A percentile compares a stretch with the other conserved stretches of the same genome.
These are phyloP conservation scores for Periconia sp. DNA, from an alignment of 2,329 filamentous ascomycete genomes.

Conservation along the genomic window DNA sequence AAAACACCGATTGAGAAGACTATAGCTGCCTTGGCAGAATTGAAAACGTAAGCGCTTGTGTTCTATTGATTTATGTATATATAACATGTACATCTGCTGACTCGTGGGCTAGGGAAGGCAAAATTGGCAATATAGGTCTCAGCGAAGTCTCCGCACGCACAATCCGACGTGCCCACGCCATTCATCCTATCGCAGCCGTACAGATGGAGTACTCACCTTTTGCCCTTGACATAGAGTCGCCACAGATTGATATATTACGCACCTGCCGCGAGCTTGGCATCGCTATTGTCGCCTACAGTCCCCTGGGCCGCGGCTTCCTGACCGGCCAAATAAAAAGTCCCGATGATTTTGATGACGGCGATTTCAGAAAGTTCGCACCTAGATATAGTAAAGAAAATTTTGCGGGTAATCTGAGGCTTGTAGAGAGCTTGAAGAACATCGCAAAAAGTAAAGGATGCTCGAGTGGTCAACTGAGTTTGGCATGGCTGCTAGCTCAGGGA, in stretches of 20 bases:
- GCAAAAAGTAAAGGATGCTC: constrained; percentile 57
- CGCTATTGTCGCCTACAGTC: constrained; percentile 40
- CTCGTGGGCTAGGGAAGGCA: constrained; percentile 41
- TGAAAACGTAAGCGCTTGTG: constrained; percentile 10
- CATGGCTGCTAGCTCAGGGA: constrained; percentile 44
- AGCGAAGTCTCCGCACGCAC: constrained; percentile 49
- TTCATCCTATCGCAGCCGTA: constrained; percentile 52
- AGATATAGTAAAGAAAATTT: constrained; percentile 28
- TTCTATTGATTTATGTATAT: too few species aligned
- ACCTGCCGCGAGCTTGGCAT: constrained; percentile 48
- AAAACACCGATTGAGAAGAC: constrained; percentile 53
- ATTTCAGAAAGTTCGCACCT: constrained; percentile 15
- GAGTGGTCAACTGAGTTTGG: constrained; percentile 59
- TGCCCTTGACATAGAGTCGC: constrained; percentile 50
- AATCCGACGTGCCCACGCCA: constrained; percentile 52
- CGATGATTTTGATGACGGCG: constrained; percentile 50
- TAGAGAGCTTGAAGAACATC: constrained; percentile 25
- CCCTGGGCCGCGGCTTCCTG: constrained; percentile 36
- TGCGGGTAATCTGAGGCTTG: constrained; percentile 32
- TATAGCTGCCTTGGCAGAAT: constrained; percentile 50
- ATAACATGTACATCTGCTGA: too few species aligned
- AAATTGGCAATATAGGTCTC: constrained; percentile 52
- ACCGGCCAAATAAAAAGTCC: constrained; percentile 32
- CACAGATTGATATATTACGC: constrained; percentile 28
- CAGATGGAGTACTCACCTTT: constrained; percentile 59